phyloP scores from a whole-genome alignment of 129 eudicot genomes.

The Pseudognaphalium luteoalbum region DNA sequence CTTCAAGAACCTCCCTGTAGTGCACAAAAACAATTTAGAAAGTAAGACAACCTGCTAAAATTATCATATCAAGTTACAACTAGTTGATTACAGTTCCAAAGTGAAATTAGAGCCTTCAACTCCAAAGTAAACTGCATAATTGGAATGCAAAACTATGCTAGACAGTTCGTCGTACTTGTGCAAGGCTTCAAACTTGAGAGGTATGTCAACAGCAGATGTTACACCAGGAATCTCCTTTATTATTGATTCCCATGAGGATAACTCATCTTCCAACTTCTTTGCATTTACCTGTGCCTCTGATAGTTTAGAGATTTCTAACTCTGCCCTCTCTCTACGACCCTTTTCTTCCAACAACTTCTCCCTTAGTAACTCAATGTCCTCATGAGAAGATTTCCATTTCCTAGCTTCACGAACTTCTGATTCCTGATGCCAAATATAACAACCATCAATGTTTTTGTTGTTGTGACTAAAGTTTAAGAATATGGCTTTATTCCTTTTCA shows the following conservation, averaged over 20 bases:
- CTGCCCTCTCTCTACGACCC: conserved; percentile 77
- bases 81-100: too few relatives aligned
- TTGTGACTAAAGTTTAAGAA: background rate
- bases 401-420: conserved; percentile 93
- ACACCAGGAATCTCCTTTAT: conserved; percentile 83
- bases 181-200: conserved; percentile 66
- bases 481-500: conserved; percentile 6
- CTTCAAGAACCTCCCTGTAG: conserved; percentile 78
- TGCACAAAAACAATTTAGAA: conserved; percentile 25
- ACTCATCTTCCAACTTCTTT: conserved; percentile 72
- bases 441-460: conserved; percentile 12
- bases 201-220: conserved; percentile 75
- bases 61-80: conserved; percentile 2
- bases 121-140: conserved; percentile 9
- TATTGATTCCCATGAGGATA: conserved; percentile 71
- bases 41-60: background rate
- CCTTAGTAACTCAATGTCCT: conserved; percentile 69
- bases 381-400: conserved; percentile 73
- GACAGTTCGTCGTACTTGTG: conserved; percentile 57
- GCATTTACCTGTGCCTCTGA: conserved; percentile 55
- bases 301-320: conserved; percentile 55
- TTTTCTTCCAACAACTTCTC: conserved; percentile 85
- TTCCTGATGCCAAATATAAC: conserved; percentile 54
- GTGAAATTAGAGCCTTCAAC: too few relatives aligned
- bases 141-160: conserved; percentile 10